Conservation (phyloP, 2,329 filamentous ascomycete genomes). For the Apiospora hydei region DNA sequence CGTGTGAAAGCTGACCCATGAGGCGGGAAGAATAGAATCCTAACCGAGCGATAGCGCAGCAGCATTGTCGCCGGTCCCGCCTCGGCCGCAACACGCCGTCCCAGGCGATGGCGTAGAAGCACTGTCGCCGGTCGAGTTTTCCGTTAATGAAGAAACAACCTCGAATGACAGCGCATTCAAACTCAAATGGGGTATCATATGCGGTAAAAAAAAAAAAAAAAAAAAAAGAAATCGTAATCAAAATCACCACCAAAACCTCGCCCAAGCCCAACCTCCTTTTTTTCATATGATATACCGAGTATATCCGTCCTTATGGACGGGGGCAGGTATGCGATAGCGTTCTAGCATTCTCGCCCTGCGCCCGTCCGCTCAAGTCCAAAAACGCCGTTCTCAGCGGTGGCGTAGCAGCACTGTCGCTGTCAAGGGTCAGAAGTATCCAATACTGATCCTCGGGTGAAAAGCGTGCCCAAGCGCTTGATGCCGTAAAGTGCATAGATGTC, state of each 20-base stretch:
- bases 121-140: conserved; percentile 50
- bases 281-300: conserved; percentile 13
- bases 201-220: conserved; percentile 31
- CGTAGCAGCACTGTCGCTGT: conserved; percentile 48
- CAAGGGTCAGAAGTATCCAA: conserved; percentile 35
- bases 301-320: conserved; percentile 29
- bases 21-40: conserved; percentile 35
- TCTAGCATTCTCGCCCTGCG: conserved; percentile 47
- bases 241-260: conserved; percentile 26
- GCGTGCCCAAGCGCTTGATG: conserved; percentile 39
- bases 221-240: conserved; percentile 29
- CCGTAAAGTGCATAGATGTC: conserved; percentile 21
- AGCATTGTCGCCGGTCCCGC: conserved; percentile 58
- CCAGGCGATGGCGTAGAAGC: conserved; percentile 56
- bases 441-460: conserved; percentile 38
- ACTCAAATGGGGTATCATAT: conserved; percentile 63
- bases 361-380: conserved; percentile 31
- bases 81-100: conserved; percentile 55
- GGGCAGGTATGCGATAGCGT: conserved; percentile 45
- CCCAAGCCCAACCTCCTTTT: not conserved
- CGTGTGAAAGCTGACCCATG: conserved; percentile 45
- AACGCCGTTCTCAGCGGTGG: conserved; percentile 45
- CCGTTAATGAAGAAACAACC: conserved; percentile 33
- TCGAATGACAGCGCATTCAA: conserved; percentile 60
- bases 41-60: conserved; percentile 57